Base-by-base conservation (phyloP, 306 rosid species). In the Spatholobus suberectus region DNA sequence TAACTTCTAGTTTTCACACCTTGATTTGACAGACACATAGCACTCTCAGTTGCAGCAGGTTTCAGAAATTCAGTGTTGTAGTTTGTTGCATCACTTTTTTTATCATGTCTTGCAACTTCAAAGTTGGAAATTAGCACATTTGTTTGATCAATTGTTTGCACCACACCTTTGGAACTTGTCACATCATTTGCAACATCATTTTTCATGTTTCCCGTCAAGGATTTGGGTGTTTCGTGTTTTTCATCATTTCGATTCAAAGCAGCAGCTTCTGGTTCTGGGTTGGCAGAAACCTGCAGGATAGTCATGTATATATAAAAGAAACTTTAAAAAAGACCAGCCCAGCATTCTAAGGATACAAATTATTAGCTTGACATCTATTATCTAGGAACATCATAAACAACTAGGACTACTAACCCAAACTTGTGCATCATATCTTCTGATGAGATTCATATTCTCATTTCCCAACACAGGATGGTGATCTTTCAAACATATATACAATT, bases 261-360 rank as follows among this genome's bases (percentile, higher is more conserved):
- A 83, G 83, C 82, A 65, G 81, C 81, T 85, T 85, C 90, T 70
- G 85, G 77, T 83, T 76, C 84, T 9, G 76, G 77, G 85, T 79
- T 89, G 67, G 74, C 73, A 88, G 86, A 67, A 67, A 80, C 88
- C 98, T 96, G 90, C 78, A 86, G 14, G 54, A 71, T n/a, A 82
- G 62, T 43, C 74, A 18, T 66, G 76, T 57, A 70, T 76, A 69
- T 49, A 79, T 54, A 43, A 11, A 74, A 43, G 35, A 68, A 43
- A 79, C 70, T 57, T 13, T 7, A 24, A 14, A 46, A 80, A 73
- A 77, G 38, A 82, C 62, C 75, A 73, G 21, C 57, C 34, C 40
- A 63, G 51, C 5, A 38, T 44, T 75, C 65, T 3, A 21, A 5
- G 32, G 69, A 70, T 34, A 51, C n/a, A 46, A 20, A 61, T 21